phyloP scores from a whole-genome alignment of 257 asterid species.

The Solanum tacnaense region DNA sequence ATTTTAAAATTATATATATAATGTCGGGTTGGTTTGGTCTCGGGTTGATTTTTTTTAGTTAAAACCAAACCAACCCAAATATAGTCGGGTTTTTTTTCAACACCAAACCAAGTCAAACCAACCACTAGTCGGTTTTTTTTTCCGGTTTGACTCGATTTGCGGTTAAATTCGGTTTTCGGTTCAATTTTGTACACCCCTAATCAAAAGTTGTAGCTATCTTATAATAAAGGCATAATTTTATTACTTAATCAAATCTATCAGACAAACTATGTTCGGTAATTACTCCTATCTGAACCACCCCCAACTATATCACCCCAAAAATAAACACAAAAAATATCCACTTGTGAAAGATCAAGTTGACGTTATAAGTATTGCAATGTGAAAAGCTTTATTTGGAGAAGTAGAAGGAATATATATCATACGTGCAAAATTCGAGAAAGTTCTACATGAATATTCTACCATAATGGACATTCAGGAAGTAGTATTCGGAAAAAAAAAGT shows the following conservation, averaged over 20 bases:
- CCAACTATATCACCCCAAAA: neutral
- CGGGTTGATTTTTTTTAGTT: no score
- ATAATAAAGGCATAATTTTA: neutral
- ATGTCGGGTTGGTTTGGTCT: no score
- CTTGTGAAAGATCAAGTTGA: neutral
- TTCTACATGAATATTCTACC: no score
- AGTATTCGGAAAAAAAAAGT: fast-evolving
- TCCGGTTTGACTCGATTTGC: no score
- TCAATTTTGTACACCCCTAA: no score
- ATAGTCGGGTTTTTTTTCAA: no score
- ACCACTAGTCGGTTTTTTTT: no score
- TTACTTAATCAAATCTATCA: neutral
- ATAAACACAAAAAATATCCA: neutral
- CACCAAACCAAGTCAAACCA: no score
- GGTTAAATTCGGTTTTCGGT: no score
- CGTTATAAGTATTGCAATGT: neutral
- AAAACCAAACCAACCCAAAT: no score
- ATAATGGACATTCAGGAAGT: no score
- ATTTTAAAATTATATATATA: no score
- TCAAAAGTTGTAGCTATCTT: neutral
- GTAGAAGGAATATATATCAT: neutral
- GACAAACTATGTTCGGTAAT: neutral
- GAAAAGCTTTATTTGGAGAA: neutral
- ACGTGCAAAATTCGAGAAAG: neutral
- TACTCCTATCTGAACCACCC: neutral